Base-by-base conservation (phyloP, 169 alveolate genomes). In the Babesia gibsoni region DNA sequence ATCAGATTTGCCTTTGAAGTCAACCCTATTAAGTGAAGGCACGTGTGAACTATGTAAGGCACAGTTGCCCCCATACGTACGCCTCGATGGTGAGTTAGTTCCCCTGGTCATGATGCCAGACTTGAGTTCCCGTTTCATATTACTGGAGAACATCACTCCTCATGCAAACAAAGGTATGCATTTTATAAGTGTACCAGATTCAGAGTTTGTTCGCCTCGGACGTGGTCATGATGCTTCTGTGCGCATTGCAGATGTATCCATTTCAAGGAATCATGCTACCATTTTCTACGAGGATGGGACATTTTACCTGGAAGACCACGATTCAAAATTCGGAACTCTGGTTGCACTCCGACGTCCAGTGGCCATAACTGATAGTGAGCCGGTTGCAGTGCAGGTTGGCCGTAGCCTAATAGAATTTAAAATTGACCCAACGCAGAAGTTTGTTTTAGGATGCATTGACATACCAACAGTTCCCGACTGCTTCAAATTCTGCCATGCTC, bases 181-280 rank as follows among this genome's bases (percentile, higher is more conserved):
- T 52, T 79, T 93, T 27, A 79, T 93, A 18, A 78, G 93, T 33
- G 83, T 92, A 66, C 89, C 84, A 8, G 94, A 90, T 30, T 73
- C 74, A 59, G 89, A 88, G 52, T 82, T 65, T 52, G 81, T 93
- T 6, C 92, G 89, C 46, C 84, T 92, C 57, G 99, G 99, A 39
- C 91, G 99, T 61, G 99, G 99, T 10, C 99, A 97, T 75, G 98
- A 96, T 67, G 89, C 98, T 58, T 99, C 98, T 50, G 95, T 98
- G 43, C 91, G 99, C 53, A 94, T 98, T 30, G 93, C 97, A 25
- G 99, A 98, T 82, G 97, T 95, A 23, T 96, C 99, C 41, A 98
- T 98, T 12, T 95, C 99, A 9, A 92, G 99, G 67, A 82, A 82
- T 27, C 99, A 98, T 81, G 98, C 99, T 29, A 92, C 91, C 27